Conservation (phyloP, 2,329 filamentous ascomycete genomes). For the Pyrenophora teres region DNA sequence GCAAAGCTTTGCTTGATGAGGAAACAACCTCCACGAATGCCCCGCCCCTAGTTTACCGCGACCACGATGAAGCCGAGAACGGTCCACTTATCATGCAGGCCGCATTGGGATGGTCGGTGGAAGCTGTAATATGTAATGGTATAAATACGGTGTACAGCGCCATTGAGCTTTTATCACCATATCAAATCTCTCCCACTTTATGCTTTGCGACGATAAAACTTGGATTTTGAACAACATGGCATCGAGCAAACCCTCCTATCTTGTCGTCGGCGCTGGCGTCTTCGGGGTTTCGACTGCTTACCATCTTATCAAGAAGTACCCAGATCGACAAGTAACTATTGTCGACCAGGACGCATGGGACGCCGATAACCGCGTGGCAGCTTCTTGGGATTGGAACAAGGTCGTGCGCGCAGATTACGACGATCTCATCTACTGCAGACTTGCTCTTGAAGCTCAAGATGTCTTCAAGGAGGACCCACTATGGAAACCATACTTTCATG, state of each 20-base stretch:
- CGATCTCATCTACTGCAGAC: slow-evolving; percentile 65
- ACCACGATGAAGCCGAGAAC: slow-evolving; percentile 29
- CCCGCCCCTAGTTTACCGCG: slow-evolving; percentile 28
- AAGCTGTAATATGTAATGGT: slow-evolving; percentile 16
- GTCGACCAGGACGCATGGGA: slow-evolving; percentile 46
- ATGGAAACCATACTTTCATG: slow-evolving; percentile 58
- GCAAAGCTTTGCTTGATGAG: slow-evolving; percentile 36
- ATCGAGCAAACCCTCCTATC: slow-evolving; percentile 36
- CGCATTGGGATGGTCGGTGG: slow-evolving; percentile 10
- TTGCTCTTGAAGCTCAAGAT: slow-evolving; percentile 69
- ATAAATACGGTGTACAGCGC: slow-evolving; percentile 20
- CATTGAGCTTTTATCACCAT: slow-evolving; percentile 12
- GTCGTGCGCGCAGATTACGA: slow-evolving; percentile 72
- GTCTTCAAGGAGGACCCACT: slow-evolving; percentile 63
- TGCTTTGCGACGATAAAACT: slow-evolving; percentile 21
- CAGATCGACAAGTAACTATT: slow-evolving; percentile 48
- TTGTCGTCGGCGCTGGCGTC: slow-evolving; percentile 46
- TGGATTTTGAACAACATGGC: slow-evolving; percentile 32
- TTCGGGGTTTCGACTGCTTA: slow-evolving; percentile 48
- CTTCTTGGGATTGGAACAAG: slow-evolving; percentile 76
- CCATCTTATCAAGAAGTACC: slow-evolving; percentile 49
- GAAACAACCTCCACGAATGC: slow-evolving; percentile 35
- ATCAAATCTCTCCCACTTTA: slow-evolving; percentile 13
- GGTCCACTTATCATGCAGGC: slow-evolving; percentile 19
- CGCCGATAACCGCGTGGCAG: slow-evolving; percentile 53